phyloP scores from a whole-genome alignment of 106 monocot species.

The Allium sativum region DNA sequence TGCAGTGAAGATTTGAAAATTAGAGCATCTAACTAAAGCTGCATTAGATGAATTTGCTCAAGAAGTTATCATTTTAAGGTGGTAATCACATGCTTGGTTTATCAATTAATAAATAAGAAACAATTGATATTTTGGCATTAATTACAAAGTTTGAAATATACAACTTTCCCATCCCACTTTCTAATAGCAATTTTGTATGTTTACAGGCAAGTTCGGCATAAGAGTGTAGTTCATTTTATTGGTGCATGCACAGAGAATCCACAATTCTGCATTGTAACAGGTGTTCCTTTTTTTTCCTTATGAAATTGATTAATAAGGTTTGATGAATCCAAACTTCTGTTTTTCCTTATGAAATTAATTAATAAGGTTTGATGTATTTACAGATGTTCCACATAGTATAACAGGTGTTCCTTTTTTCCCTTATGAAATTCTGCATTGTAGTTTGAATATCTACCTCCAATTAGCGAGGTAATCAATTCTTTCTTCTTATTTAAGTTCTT shows the following conservation, averaged over 20 bases:
- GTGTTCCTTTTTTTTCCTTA: constrained; percentile 24
- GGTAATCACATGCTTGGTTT: no score
- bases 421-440: neutral
- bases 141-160: no score
- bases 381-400: no score
- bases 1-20: constrained; percentile 75
- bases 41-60: constrained; percentile 54
- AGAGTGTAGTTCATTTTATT: constrained; percentile 65
- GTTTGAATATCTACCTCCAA: no score
- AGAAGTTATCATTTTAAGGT: constrained; percentile 83
- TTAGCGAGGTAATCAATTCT: no score
- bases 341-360: neutral
- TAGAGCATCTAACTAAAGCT: constrained; percentile 53
- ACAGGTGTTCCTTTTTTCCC: no score
- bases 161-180: no score
- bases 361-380: neutral
- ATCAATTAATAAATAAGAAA: no score
- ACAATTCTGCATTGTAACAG: constrained; percentile 58
- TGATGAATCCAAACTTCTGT: no score
- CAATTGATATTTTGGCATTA: no score
- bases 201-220: constrained; percentile 64
- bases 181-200: neutral
- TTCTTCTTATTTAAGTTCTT: no score
- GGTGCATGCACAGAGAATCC: constrained; percentile 33
- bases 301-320: neutral